phyloP scores from a whole-genome alignment of 2,329 filamentous ascomycete species.

The Cercospora sojina region DNA sequence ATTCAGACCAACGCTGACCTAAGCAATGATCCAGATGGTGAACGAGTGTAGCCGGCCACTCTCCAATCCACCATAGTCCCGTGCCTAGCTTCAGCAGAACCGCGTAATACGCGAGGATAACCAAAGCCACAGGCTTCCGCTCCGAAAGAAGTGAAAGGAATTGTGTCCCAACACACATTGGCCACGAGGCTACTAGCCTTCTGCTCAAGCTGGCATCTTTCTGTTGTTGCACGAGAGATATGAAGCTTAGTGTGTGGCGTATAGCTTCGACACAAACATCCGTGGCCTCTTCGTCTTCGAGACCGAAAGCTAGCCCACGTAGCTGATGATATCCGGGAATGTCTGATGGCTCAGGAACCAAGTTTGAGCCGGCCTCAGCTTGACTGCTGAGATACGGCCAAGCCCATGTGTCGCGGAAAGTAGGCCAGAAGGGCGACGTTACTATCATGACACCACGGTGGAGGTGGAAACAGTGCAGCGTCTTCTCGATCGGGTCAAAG shows the following conservation, averaged over 20 bases:
- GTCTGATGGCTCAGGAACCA: not conserved
- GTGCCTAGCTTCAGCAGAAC: not conserved
- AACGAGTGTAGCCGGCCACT: not conserved
- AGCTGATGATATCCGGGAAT: not conserved
- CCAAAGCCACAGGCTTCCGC: not conserved
- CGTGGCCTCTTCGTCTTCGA: not conserved
- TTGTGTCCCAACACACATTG: not conserved
- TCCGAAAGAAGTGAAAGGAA: not conserved
- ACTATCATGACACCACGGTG: not conserved
- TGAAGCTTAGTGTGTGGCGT: not conserved
- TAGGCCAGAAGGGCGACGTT: not conserved
- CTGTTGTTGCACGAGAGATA: not conserved
- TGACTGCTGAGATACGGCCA: not conserved
- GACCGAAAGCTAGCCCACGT: not conserved
- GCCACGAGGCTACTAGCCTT: not conserved
- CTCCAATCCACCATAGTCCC: not conserved
- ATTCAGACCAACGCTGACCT: not conserved
- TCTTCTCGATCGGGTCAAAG: not conserved
- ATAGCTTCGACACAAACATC: not conserved
- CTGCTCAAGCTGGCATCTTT: not conserved
- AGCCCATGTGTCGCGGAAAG: not conserved
- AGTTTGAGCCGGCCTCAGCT: not conserved
- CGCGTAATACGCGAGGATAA: not conserved
- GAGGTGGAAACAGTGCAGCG: not conserved
- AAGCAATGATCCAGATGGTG: not conserved